phyloP scores from a whole-genome alignment of 768 basidiomycete species.

The Cystofilobasidium macerans region DNA sequence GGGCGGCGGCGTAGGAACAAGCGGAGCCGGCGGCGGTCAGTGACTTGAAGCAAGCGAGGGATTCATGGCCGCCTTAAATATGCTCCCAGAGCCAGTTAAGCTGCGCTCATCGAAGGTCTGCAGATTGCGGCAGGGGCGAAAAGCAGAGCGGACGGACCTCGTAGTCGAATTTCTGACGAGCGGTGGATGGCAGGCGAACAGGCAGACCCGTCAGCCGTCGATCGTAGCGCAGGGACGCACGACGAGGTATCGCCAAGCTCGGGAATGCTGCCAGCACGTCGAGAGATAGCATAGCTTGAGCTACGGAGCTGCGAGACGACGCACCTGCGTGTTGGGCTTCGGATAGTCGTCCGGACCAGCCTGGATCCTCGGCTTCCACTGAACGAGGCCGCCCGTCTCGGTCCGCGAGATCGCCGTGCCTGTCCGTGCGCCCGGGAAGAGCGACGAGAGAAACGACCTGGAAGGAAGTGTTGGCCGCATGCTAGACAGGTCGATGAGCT shows the following conservation, averaged over 20 bases:
- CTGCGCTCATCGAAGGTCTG: not conserved
- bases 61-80: too few species aligned
- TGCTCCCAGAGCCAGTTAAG: too few species aligned
- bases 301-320: not conserved
- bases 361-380: constrained; percentile 1
- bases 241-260: too few species aligned
- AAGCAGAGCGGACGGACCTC: not conserved
- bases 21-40: too few species aligned
- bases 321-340: not conserved
- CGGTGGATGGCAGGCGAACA: not conserved
- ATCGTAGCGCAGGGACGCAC: too few species aligned
- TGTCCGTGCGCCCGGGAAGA: not conserved
- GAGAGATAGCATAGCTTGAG: not conserved
- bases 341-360: constrained; percentile 10
- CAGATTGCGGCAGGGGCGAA: not conserved
- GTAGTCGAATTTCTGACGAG: not conserved
- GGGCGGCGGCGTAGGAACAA: not conserved
- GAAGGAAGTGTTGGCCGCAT: not conserved
- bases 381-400: constrained; percentile 6
- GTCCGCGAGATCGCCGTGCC: constrained; percentile 8
- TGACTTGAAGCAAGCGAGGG: too few species aligned
- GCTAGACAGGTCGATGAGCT: not conserved
- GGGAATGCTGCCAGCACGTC: not conserved
- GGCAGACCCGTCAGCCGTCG: too few species aligned
- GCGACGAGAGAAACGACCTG: not conserved